Evolutionary conservation across 1,284 basidiomycete genomes (phyloP), one percentile per base, ranked within the genome.

Genomic region (Veloboletus limbatus): DNA sequence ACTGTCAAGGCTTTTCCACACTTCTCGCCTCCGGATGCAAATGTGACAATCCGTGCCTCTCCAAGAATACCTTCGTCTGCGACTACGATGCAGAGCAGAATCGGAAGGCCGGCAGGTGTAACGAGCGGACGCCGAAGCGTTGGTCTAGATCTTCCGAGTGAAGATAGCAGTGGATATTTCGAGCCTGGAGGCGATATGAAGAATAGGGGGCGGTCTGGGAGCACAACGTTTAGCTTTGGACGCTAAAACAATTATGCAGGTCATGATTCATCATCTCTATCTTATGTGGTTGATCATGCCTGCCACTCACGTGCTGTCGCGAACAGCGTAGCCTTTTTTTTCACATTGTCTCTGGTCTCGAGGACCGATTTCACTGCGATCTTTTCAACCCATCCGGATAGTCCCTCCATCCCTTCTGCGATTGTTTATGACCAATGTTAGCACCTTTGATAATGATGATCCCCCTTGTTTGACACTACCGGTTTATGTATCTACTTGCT

Each of bases 51-150:
- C 39, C 75, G 83, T 49, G 61, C 68, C 6, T 54, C 68, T 26
- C 69, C 70, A 18, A 74, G 71, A 59, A 60, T 72, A 45, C 70
- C 75, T 25, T 63, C 71, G 5, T 67, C 73, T 33, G 48, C 55
- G 2, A 58, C 54, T 8, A 60, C 67, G 11, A 61, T 68, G 0
- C 78, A 84, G 55, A 87, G 83, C 56, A 74, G 81, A 42, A 86
- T 87, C 48, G 84, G 82, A 4, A 72, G 80, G 43, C 85, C 82
- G 34, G 59, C 68, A 33, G 67, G 68, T 20, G 52, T 63, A 20
- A 61, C 55, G 2, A 63, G 68, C 43, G 75, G 76, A 14, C 73
- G 81, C 43, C 72, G 71, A 57, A 82, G 80, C 48, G 69, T 54
- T 26, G 62, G 66, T 32, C 45, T 60, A 30, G 58, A 64, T 35